Percentiles rank a stretch among this genome's conserved stretches.
These are phyloP conservation scores for Teunomyces atbi DNA, from an alignment of 805 yeast species.

Conservation along the genomic window DNA sequence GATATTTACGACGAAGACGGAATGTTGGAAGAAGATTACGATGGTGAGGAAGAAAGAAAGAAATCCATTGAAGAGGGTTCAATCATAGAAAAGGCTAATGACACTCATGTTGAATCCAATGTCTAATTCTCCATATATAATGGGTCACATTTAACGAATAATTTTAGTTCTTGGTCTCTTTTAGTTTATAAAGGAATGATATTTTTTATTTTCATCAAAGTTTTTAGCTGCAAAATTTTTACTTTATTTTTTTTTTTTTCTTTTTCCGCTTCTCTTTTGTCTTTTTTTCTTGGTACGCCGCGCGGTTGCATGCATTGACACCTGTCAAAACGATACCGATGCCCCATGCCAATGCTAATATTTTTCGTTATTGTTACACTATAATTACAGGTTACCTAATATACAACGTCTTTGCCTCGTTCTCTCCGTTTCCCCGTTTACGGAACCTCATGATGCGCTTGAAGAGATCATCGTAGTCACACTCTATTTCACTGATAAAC, in stretches of 20 bases:
- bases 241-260: too few relatives aligned
- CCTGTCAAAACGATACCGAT: background rate
- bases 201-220: background rate
- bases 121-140: background rate
- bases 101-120: background rate
- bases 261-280: too few relatives aligned
- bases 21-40: constrained; percentile 4
- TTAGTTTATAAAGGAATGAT: background rate
- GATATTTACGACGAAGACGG: constrained; percentile 11
- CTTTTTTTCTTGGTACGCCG: background rate
- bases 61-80: background rate
- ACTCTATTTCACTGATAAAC: constrained; percentile 15
- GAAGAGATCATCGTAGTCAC: constrained; percentile 12
- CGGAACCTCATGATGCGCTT: constrained; percentile 10
- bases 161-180: constrained; percentile 1
- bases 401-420: background rate
- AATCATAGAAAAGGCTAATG: background rate
- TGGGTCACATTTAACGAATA: background rate
- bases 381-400: constrained; percentile 3
- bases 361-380: background rate
- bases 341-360: background rate
- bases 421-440: constrained; percentile 5
- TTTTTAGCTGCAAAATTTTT: background rate
- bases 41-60: constrained; percentile 4
- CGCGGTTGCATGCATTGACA: constrained; percentile 1